Evolutionary conservation across 1,284 basidiomycete species (phyloP).

Genomic region (Naganishia sp.): DNA sequence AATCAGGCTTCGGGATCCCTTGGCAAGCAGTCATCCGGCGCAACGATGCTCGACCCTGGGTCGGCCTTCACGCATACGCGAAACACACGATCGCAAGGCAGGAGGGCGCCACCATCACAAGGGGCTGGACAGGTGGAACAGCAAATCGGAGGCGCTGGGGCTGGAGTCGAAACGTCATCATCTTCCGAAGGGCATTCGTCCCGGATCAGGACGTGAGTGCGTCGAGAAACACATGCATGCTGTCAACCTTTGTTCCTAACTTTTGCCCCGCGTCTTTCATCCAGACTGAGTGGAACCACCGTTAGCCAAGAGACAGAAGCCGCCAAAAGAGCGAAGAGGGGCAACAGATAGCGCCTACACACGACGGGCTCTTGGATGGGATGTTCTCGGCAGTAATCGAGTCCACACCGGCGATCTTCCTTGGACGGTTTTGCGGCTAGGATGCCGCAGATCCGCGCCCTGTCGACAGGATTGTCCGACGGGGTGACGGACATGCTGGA

Average conservation of each 20-base stretch:
- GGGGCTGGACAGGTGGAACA: not conserved
- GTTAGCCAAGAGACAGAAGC: conserved; percentile 7
- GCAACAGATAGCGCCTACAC: not conserved
- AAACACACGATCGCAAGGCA: not conserved
- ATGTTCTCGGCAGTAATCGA: not conserved
- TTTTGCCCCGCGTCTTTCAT: not conserved
- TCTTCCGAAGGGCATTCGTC: not conserved
- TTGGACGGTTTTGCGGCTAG: too few relatives aligned
- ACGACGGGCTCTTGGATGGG: not conserved
- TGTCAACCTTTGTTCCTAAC: too few relatives aligned
- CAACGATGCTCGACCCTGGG: not conserved
- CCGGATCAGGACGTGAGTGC: conserved; percentile 24
- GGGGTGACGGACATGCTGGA: too few relatives aligned
- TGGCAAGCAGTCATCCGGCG: not conserved
- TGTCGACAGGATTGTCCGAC: too few relatives aligned
- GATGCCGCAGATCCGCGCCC: too few relatives aligned
- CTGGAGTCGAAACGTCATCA: too few relatives aligned
- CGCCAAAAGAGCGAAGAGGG: conserved; percentile 9
- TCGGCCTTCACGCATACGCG: not conserved
- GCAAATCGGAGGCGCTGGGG: not conserved
- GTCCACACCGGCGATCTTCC: too few relatives aligned
- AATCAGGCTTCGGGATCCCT: not conserved
- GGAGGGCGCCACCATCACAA: not conserved
- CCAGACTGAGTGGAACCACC: conserved; percentile 11
- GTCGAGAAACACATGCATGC: not conserved